phyloP scores from a whole-genome alignment of 2,329 filamentous ascomycete species.

The Graphilbum sp. region DNA sequence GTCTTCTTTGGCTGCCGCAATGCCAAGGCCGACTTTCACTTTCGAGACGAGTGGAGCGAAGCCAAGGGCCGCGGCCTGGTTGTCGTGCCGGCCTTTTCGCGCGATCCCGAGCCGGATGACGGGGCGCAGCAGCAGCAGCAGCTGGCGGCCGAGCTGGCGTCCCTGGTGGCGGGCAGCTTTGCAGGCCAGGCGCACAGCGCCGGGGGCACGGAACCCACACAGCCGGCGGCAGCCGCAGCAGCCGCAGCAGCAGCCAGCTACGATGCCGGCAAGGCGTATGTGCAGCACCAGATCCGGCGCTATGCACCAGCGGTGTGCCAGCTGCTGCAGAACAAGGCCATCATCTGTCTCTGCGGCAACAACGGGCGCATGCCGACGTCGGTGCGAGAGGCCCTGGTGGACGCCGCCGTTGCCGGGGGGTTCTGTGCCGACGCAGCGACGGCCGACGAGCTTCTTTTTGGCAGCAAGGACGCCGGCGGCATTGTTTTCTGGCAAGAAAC shows the following conservation, averaged over 20 bases:
- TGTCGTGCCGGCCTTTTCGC: constrained; percentile 30
- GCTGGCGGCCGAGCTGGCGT: not conserved
- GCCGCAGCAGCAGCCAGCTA: not conserved
- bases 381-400: constrained; percentile 33
- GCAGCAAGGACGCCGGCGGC: constrained; percentile 13
- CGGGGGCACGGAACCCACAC: too few species aligned
- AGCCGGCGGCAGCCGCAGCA: too few species aligned
- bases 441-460: constrained; percentile 17
- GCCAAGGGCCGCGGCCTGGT: constrained; percentile 11
- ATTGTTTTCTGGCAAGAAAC: constrained; percentile 41
- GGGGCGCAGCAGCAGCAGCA: not conserved
- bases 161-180: not conserved
- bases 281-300: constrained; percentile 35
- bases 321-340: constrained; percentile 22
- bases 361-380: constrained; percentile 41
- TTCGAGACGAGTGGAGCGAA: constrained; percentile 53
- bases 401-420: constrained; percentile 25
- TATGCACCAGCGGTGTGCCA: constrained; percentile 20
- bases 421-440: constrained; percentile 16
- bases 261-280: constrained; percentile 32
- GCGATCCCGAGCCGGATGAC: constrained; percentile 18
- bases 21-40: constrained; percentile 61
- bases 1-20: constrained; percentile 82
- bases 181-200: too few species aligned
- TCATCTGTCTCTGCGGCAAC: constrained; percentile 39